Evolutionary conservation across 768 basidiomycete species (phyloP).

Genomic region (Russula compacta): DNA sequence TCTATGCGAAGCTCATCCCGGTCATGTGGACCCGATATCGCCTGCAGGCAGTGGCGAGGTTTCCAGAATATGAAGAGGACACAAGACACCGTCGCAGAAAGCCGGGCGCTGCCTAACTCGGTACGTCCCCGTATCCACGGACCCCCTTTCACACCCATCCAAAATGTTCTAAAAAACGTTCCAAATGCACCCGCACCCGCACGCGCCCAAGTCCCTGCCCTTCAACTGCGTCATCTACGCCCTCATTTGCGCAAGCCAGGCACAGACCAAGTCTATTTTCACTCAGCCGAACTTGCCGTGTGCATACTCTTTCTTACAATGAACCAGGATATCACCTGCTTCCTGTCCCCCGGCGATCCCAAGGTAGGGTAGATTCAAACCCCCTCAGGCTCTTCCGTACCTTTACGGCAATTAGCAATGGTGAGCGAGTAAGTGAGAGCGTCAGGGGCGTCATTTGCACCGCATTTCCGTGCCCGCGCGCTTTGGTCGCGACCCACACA

Average conservation of each 20-base stretch:
- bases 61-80: not conserved
- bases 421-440: not conserved
- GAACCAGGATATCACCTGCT: not conserved
- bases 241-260: conserved; percentile 6
- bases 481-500: not conserved
- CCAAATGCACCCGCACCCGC: not conserved
- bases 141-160: not conserved
- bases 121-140: not conserved
- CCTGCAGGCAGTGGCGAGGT: not conserved
- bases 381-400: not conserved
- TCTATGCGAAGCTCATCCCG: not conserved
- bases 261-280: conserved; percentile 3
- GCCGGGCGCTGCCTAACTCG: not conserved
- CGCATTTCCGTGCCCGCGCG: not conserved
- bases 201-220: not conserved
- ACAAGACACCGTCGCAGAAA: not conserved
- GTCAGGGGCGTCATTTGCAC: not conserved
- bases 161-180: not conserved
- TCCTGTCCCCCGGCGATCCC: not conserved
- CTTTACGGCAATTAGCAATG: not conserved
- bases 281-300: not conserved
- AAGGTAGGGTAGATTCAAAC: not conserved
- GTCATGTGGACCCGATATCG: not conserved
- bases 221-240: conserved; percentile 5
- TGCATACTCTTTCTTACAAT: not conserved